Evolutionary conservation across 2,329 filamentous ascomycete genomes (phyloP).

Genomic region (Mycosphaerella sp.): DNA sequence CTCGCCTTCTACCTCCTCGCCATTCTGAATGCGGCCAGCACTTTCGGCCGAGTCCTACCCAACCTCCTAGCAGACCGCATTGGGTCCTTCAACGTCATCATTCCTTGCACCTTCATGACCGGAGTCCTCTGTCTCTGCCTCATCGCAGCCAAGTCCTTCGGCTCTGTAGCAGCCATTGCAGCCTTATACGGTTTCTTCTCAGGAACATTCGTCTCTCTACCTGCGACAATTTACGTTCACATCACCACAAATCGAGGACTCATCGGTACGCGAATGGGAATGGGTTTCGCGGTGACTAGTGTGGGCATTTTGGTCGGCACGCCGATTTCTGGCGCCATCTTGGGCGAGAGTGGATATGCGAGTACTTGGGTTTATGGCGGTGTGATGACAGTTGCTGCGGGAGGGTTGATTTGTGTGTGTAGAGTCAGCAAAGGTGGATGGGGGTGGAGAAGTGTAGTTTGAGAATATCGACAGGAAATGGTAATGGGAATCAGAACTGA

Average conservation of each 20-base stretch:
- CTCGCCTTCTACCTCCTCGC: conserved; percentile 63
- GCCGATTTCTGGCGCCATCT: conserved; percentile 53
- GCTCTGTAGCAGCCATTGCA: conserved; percentile 39
- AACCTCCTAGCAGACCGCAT: conserved; percentile 42
- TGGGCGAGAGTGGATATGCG: conserved; percentile 41
- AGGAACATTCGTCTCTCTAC: conserved; percentile 43
- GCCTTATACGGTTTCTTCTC: conserved; percentile 47
- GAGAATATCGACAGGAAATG: conserved; percentile 2
- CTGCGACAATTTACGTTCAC: conserved; percentile 43
- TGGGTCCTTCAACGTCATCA: conserved; percentile 44
- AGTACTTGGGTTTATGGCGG: conserved; percentile 44
- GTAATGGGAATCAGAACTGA: neutral
- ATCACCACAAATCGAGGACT: conserved; percentile 39
- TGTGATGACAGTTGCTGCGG: conserved; percentile 27
- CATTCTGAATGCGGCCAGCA: conserved; percentile 56
- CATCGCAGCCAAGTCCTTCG: conserved; percentile 34
- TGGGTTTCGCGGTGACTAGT: conserved; percentile 48
- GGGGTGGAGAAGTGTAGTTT: conserved; percentile 19
- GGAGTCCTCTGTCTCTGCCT: conserved; percentile 40
- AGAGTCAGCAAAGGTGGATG: conserved; percentile 29
- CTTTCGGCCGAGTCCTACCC: conserved; percentile 44
- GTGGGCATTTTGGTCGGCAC: conserved; percentile 50
- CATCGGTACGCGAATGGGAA: conserved; percentile 50
- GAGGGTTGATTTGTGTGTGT: conserved; percentile 20
- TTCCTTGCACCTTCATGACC: conserved; percentile 39